Evolutionary conservation across 768 basidiomycete genomes (phyloP).

Genomic region (Lactifluus subvellereus): DNA sequence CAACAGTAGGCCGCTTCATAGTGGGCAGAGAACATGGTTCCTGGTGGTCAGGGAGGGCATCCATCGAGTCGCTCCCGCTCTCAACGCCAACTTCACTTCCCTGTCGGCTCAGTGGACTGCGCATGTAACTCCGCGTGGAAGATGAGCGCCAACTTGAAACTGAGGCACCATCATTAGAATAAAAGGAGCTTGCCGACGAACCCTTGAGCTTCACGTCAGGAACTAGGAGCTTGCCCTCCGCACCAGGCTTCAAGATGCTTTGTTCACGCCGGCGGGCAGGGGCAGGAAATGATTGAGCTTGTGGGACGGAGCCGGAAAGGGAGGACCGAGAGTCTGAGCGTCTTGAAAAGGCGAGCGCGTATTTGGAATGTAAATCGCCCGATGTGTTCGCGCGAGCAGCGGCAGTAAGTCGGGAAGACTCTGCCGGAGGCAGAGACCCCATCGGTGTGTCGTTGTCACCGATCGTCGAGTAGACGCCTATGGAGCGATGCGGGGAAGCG

Average conservation of each 20-base stretch:
- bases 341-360: slow-evolving; percentile 50
- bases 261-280: slow-evolving; percentile 43
- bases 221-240: slow-evolving; percentile 59
- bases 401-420: slow-evolving; percentile 28
- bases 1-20: slow-evolving; percentile 40
- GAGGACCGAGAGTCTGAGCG: slow-evolving; percentile 47
- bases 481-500: slow-evolving; percentile 46
- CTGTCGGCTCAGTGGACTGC: slow-evolving; percentile 38
- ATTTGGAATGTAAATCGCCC: slow-evolving; percentile 50
- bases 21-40: slow-evolving; percentile 27
- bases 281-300: slow-evolving; percentile 31
- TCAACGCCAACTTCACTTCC: slow-evolving; percentile 37
- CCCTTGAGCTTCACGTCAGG: slow-evolving; percentile 40
- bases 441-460: slow-evolving; percentile 29
- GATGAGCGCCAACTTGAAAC: slow-evolving; percentile 26
- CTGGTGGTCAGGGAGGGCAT: slow-evolving; percentile 29
- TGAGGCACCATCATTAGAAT: slow-evolving; percentile 22
- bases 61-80: slow-evolving; percentile 29
- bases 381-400: slow-evolving; percentile 26
- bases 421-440: slow-evolving; percentile 11
- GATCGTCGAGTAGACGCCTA: slow-evolving; percentile 45
- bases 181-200: slow-evolving; percentile 32
- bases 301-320: slow-evolving; percentile 30
- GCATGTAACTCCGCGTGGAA: slow-evolving; percentile 27
- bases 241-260: slow-evolving; percentile 50